A percentile compares a stretch with the other conserved stretches of the same genome.
These are phyloP conservation scores for Chrysophaeum taylorii DNA, from an alignment of 352 stramenopile genomes.

Conservation along the genomic window DNA sequence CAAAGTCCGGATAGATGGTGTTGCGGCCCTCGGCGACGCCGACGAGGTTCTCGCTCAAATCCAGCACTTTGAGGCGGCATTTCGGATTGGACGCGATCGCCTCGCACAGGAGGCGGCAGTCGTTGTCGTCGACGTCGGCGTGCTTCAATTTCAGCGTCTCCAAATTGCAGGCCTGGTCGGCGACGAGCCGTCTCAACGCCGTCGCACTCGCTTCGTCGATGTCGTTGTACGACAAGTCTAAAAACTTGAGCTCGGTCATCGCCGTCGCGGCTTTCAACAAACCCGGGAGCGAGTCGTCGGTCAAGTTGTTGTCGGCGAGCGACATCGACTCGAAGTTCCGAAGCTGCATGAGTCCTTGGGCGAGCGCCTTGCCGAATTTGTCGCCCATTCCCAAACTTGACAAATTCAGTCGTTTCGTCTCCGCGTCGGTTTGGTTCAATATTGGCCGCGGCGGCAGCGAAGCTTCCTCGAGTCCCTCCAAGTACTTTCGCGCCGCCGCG, in stretches of 20 bases:
- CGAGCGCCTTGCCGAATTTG: constrained; percentile 18
- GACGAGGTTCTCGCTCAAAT: constrained; percentile 30
- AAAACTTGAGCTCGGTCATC: background rate
- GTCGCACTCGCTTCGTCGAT: constrained; percentile 19
- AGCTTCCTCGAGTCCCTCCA: too few relatives aligned
- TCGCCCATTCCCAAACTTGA: constrained; percentile 12
- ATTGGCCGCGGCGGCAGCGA: background rate
- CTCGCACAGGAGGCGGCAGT: constrained; percentile 24
- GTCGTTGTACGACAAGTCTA: constrained; percentile 30
- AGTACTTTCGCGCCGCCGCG: too few relatives aligned
- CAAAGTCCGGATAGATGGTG: constrained; percentile 13
- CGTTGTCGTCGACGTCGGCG: constrained; percentile 29
- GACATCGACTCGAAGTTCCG: constrained; percentile 18
- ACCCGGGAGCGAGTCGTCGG: constrained; percentile 14
- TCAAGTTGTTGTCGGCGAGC: constrained; percentile 24
- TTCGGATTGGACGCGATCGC: constrained; percentile 26
- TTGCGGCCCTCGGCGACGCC: constrained; percentile 24
- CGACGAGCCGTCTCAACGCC: constrained; percentile 15
- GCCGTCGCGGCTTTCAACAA: background rate
- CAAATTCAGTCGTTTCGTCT: background rate
- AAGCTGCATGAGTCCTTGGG: constrained; percentile 1
- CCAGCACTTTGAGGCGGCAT: constrained; percentile 20
- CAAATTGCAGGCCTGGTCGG: constrained; percentile 3
- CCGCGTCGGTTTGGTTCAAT: background rate
- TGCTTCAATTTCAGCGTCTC: constrained; percentile 9